These are phyloP conservation scores for Phytophthora syringae DNA, from an alignment of 352 stramenopile genomes.

Conservation along the genomic window DNA sequence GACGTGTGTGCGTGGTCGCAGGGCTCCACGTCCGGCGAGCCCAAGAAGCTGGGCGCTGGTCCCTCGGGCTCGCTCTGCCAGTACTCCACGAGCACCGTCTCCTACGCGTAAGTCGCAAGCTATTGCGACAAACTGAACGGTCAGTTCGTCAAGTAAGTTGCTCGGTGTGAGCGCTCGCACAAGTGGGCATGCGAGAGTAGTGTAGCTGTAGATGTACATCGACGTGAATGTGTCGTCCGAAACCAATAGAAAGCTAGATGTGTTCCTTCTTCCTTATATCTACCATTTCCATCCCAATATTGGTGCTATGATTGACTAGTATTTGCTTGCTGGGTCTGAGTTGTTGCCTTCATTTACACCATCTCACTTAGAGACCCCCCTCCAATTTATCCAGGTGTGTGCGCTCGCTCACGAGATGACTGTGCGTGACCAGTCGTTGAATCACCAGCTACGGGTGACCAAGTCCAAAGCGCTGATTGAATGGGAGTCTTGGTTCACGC, in stretches of 20 bases:
- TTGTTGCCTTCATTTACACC: neutral
- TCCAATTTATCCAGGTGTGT: neutral
- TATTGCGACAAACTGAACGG: neutral
- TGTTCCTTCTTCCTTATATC: neutral
- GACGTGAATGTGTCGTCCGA: neutral
- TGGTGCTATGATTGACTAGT: neutral
- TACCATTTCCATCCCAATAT: neutral
- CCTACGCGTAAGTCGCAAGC: slow-evolving; percentile 5
- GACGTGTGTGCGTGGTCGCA: slow-evolving; percentile 21
- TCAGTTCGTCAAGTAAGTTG: too few relatives aligned
- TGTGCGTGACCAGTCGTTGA: too few relatives aligned
- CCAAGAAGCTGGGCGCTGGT: slow-evolving; percentile 21
- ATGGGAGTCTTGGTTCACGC: too few relatives aligned
- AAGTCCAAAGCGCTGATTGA: too few relatives aligned
- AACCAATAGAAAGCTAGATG: slow-evolving; percentile 11
- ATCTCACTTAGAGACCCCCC: neutral
- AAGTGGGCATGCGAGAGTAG: neutral
- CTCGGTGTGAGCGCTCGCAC: slow-evolving; percentile 2
- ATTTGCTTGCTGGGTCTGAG: neutral
- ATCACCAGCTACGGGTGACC: too few relatives aligned
- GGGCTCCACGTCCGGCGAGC: slow-evolving; percentile 18
- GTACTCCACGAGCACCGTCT: slow-evolving; percentile 33
- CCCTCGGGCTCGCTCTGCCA: slow-evolving; percentile 33
- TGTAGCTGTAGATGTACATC: neutral
- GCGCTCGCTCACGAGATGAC: too few relatives aligned